Conservation (phyloP, 306 rosid species). For the Glycine tomentella region DNA sequence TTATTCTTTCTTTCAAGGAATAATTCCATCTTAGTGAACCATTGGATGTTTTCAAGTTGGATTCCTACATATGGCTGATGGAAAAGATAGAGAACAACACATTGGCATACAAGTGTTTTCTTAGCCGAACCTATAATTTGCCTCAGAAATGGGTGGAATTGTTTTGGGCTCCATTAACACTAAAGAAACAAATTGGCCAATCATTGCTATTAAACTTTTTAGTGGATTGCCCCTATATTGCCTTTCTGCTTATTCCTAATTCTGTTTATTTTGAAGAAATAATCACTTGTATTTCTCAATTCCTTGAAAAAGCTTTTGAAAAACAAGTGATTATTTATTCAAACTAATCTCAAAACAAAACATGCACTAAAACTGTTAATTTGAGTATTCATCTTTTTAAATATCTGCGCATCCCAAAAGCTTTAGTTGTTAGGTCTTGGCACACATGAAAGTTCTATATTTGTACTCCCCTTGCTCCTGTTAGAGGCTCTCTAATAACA, state of each 20-base stretch:
- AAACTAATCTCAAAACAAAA: too few species aligned
- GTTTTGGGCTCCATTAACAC: constrained; percentile 2
- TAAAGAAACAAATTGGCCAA: constrained; percentile 18
- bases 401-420: too few species aligned
- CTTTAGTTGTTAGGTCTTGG: too few species aligned
- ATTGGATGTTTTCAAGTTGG: neutral
- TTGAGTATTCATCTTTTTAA: too few species aligned
- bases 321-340: neutral
- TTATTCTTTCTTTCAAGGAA: constrained; percentile 14
- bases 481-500: too few species aligned
- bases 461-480: too few species aligned
- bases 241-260: neutral
- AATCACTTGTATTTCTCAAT: neutral
- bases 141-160: constrained; percentile 1
- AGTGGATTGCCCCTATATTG: constrained; percentile 12
- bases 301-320: neutral
- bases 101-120: neutral
- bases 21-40: neutral
- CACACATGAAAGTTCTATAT: too few species aligned
- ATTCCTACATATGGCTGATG: constrained; percentile 13
- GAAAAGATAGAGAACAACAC: neutral
- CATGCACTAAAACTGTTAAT: too few species aligned
- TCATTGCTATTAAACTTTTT: neutral
- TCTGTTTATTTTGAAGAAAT: too few species aligned
- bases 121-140: neutral